These are phyloP conservation scores for Closterium sp. DNA, from an alignment of 139 green algal genomes.

Conservation along the genomic window DNA sequence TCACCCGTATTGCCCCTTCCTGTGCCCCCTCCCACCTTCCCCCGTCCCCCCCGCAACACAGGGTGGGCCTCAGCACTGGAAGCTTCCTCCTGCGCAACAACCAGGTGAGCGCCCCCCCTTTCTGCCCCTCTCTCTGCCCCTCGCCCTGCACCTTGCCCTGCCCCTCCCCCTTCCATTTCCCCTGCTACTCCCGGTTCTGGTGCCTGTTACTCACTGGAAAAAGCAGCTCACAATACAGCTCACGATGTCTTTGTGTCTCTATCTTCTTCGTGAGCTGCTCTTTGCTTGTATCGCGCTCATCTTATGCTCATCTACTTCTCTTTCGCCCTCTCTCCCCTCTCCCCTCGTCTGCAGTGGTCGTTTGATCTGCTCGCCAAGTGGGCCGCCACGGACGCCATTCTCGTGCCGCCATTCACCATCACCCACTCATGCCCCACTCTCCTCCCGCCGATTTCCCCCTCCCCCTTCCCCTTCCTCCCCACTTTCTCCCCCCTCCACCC, in stretches of 20 bases:
- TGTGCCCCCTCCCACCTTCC: background rate
- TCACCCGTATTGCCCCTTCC: background rate
- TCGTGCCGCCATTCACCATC: too few relatives aligned
- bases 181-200: too few relatives aligned
- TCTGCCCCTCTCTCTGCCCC: background rate
- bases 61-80: constrained; percentile 35
- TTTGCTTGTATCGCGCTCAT: too few relatives aligned
- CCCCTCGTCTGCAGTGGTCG: constrained; percentile 13
- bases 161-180: background rate
- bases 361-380: constrained; percentile 31
- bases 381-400: constrained; percentile 3
- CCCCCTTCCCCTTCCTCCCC: background rate
- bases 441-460: background rate
- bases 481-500: background rate
- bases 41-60: background rate
- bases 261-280: too few relatives aligned
- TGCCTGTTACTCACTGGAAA: too few relatives aligned
- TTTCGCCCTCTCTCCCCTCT: background rate
- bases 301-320: background rate
- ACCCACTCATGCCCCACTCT: too few relatives aligned
- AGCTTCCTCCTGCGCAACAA: constrained; percentile 34
- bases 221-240: too few relatives aligned
- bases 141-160: background rate
- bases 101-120: constrained; percentile 18
- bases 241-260: too few relatives aligned